phyloP scores from a whole-genome alignment of 2,329 filamentous ascomycete genomes.

The Penicillium sp. region DNA sequence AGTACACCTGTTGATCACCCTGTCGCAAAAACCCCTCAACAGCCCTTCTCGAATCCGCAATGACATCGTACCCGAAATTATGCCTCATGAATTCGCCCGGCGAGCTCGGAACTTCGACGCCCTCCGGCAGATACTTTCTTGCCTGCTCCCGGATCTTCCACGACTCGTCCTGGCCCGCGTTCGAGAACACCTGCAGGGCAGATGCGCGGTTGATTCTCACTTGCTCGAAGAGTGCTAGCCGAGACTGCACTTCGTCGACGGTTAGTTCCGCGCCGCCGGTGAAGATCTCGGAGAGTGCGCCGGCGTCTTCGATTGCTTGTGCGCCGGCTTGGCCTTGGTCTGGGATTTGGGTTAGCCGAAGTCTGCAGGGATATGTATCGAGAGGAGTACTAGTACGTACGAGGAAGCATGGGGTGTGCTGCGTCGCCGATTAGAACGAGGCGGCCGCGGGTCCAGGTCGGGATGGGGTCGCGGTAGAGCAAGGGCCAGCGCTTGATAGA shows the following conservation, averaged over 20 bases:
- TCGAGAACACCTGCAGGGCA: conserved; percentile 2
- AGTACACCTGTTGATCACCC: no score
- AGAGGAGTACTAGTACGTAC: not conserved
- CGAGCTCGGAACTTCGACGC: not conserved
- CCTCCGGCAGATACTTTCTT: not conserved
- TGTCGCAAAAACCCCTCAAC: not conserved
- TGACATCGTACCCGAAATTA: conserved; percentile 6
- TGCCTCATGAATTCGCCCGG: conserved; percentile 2
- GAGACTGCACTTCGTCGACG: not conserved
- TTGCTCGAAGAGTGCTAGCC: not conserved
- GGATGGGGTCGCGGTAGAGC: conserved; percentile 30
- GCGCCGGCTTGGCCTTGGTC: conserved; percentile 34
- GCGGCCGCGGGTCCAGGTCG: conserved; percentile 30
- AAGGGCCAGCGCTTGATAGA: conserved; percentile 29
- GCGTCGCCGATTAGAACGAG: conserved; percentile 39
- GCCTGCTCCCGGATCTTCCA: conserved; percentile 5
- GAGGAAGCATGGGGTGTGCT: conserved; percentile 30
- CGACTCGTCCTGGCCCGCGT: conserved; percentile 5
- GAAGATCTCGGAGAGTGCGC: conserved; percentile 24
- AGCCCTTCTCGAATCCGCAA: not conserved
- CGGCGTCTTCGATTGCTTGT: conserved; percentile 41
- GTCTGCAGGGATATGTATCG: not conserved
- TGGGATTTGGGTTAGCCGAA: not conserved
- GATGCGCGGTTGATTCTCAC: conserved; percentile 6
- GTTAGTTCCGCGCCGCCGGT: no score